phyloP scores from a whole-genome alignment of 148 eudicot genomes.

The Arctostaphylos glauca region DNA sequence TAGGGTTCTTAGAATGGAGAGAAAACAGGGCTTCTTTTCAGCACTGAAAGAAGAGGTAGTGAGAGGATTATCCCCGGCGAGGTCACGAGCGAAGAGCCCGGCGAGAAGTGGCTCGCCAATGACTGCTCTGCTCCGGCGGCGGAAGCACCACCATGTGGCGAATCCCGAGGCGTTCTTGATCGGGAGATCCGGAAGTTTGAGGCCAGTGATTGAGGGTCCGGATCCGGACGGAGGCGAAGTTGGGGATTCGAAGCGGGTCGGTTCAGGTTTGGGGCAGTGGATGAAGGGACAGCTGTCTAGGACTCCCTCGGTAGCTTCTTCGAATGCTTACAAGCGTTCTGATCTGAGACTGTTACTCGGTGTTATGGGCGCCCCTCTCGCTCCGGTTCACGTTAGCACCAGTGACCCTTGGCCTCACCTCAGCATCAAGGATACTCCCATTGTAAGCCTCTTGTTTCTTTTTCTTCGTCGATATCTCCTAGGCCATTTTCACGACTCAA shows the following conservation, averaged over 20 bases:
- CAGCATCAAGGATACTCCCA: constrained; percentile 56
- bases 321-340: constrained; percentile 26
- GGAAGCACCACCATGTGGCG: constrained; percentile 28
- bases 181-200: constrained; percentile 49
- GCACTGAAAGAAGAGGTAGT: constrained; percentile 73
- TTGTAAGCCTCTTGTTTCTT: constrained; percentile 29
- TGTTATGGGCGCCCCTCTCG: constrained; percentile 57
- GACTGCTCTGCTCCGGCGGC: constrained; percentile 44
- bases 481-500: neutral
- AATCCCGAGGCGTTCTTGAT: constrained; percentile 25
- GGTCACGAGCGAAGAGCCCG: constrained; percentile 59
- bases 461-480: too few relatives aligned
- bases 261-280: constrained; percentile 39
- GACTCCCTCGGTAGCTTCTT: constrained; percentile 27
- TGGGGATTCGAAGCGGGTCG: constrained; percentile 50
- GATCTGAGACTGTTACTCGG: constrained; percentile 53
- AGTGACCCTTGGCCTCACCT: constrained; percentile 46
- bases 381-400: constrained; percentile 49
- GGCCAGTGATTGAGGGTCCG: constrained; percentile 70
- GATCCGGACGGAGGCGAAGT: constrained; percentile 49
- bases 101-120: constrained; percentile 59
- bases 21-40: constrained; percentile 72
- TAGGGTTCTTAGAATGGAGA: constrained; percentile 42
- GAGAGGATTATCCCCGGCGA: constrained; percentile 71
- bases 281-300: constrained; percentile 30